Conservation (phyloP, 2,329 filamentous ascomycete species). For the Chrysoporthe austroafricana region DNA sequence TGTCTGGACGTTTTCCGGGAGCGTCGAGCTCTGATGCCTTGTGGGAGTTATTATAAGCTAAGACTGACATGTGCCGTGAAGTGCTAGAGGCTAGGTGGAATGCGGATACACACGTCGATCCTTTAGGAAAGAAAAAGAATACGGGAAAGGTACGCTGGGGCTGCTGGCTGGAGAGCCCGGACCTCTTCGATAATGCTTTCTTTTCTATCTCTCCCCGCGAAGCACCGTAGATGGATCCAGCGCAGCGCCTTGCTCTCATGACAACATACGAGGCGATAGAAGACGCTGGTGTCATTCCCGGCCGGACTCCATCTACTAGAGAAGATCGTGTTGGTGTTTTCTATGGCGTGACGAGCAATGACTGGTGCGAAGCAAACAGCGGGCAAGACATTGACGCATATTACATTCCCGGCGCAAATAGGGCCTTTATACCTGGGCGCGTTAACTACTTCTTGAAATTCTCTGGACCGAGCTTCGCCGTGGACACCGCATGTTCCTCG, state of each 20-base stretch:
- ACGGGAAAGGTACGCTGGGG: conserved; percentile 42
- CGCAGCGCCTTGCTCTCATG: conserved; percentile 72
- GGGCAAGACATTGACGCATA: conserved; percentile 67
- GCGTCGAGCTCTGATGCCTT: no score
- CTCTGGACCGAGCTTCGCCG: conserved; percentile 43
- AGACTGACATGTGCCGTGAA: no score
- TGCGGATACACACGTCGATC: no score
- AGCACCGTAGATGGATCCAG: conserved; percentile 75
- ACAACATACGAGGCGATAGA: conserved; percentile 83
- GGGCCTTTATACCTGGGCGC: conserved; percentile 56
- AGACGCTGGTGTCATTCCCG: conserved; percentile 67
- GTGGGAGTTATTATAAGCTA: no score
- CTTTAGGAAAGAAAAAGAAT: no score
- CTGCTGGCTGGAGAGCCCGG: conserved; percentile 71
- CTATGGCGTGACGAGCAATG: conserved; percentile 77
- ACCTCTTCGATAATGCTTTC: conserved; percentile 75
- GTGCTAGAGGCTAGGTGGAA: no score
- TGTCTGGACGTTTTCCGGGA: no score
- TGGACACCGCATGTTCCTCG: conserved; percentile 47
- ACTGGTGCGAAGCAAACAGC: conserved; percentile 77
- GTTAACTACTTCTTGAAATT: conserved; percentile 50
- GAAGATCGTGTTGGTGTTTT: conserved; percentile 47
- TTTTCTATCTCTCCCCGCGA: conserved; percentile 85
- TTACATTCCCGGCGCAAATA: conserved; percentile 53
- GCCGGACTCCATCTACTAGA: conserved; percentile 50